Conservation (phyloP, 306 rosid genomes). For the Vigna reflexopilosa region DNA sequence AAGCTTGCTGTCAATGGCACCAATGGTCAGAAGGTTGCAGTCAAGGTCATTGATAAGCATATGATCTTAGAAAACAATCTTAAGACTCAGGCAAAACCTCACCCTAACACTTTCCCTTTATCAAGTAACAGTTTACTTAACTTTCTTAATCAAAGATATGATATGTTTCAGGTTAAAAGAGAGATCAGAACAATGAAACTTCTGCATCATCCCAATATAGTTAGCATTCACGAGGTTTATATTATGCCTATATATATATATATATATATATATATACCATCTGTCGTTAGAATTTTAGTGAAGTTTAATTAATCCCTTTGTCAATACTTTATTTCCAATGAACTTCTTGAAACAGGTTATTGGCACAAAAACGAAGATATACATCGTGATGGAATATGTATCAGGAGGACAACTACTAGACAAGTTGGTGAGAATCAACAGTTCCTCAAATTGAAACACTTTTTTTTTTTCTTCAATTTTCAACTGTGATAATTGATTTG, state of each 20-base stretch:
- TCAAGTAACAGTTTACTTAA: slow-evolving; percentile 18
- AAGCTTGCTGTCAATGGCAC: slow-evolving; percentile 59
- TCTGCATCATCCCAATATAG: slow-evolving; percentile 77
- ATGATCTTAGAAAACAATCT: slow-evolving; percentile 72
- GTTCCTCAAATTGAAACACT: neutral
- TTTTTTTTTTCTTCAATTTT: neutral
- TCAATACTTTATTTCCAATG: slow-evolving; percentile 9
- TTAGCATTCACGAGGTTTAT: slow-evolving; percentile 74
- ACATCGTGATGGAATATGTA: slow-evolving; percentile 78
- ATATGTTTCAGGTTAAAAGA: slow-evolving; percentile 73
- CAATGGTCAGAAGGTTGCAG: slow-evolving; percentile 62
- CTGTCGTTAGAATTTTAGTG: neutral
- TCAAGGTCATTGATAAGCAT: slow-evolving; percentile 76
- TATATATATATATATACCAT: neutral
- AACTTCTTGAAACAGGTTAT: slow-evolving; percentile 56
- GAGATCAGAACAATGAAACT: slow-evolving; percentile 88
- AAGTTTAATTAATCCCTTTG: neutral
- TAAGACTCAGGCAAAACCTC: slow-evolving; percentile 63
- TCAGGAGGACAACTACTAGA: slow-evolving; percentile 78
- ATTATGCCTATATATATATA: neutral
- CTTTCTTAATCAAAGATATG: neutral
- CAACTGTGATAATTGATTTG: slow-evolving; percentile 30
- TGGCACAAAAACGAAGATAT: slow-evolving; percentile 79
- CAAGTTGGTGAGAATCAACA: slow-evolving; percentile 66
- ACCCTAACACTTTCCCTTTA: neutral